These are phyloP conservation scores for Inga laurina DNA, from an alignment of 306 rosid genomes.

Conservation along the genomic window DNA sequence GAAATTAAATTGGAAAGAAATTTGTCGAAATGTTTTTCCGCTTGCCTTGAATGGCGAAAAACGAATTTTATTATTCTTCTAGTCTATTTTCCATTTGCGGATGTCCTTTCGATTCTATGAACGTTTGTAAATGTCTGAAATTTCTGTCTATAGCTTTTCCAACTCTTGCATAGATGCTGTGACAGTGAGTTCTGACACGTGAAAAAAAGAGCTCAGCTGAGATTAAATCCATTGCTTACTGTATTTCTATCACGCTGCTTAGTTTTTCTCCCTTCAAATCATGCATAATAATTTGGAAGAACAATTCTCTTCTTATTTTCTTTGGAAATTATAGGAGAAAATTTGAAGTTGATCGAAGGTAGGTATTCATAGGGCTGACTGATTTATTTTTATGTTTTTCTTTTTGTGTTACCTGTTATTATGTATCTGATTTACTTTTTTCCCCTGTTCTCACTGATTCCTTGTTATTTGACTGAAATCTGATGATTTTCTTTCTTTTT, in stretches of 20 bases:
- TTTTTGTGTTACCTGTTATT: not conserved
- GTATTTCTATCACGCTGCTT: not conserved
- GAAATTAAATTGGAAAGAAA: not conserved
- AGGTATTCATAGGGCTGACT: not conserved
- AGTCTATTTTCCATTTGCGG: not conserved
- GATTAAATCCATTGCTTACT: not conserved
- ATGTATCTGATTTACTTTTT: not conserved
- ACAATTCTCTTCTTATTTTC: not conserved
- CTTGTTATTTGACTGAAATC: conserved; percentile 27
- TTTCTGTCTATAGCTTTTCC: not conserved
- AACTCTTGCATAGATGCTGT: not conserved
- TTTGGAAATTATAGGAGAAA: not conserved
- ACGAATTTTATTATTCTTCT: not conserved
- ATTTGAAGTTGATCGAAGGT: conserved; percentile 4
- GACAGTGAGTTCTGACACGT: not conserved
- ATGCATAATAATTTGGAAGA: not conserved
- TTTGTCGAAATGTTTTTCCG: not conserved
- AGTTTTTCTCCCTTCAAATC: too few relatives aligned
- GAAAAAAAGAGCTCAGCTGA: not conserved
- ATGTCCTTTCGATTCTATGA: not conserved
- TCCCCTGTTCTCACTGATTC: conserved; percentile 8
- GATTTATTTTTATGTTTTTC: not conserved
- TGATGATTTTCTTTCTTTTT: conserved; percentile 21
- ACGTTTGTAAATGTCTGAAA: not conserved
- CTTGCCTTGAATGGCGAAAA: not conserved